phyloP scores from a whole-genome alignment of 129 eudicot genomes.

The Lactuca saligna region DNA sequence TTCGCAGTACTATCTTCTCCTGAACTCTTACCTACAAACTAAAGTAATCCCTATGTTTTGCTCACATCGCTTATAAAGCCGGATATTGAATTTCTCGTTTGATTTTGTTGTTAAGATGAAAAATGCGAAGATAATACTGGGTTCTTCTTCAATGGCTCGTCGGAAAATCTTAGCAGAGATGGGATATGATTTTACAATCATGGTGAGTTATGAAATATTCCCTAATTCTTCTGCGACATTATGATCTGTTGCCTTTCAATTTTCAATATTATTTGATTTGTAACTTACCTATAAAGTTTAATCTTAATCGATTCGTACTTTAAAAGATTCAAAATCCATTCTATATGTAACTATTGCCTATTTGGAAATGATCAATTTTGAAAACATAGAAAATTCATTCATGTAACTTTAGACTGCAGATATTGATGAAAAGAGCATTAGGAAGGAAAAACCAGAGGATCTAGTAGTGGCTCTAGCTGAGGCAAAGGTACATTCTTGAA shows the following conservation, averaged over 20 bases:
- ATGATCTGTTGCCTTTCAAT: neutral
- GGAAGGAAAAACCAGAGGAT: constrained; percentile 87
- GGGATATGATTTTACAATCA: constrained; percentile 79
- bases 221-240: neutral
- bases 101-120: constrained; percentile 26
- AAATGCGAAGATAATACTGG: constrained; percentile 67
- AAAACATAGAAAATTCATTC: neutral
- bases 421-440: constrained; percentile 86
- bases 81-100: neutral
- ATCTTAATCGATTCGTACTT: neutral
- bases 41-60: neutral
- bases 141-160: constrained; percentile 85
- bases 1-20: constrained; percentile 7
- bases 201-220: constrained; percentile 41
- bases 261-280: neutral
- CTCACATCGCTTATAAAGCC: neutral
- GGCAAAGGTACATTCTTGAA: constrained; percentile 66
- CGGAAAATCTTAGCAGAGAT: constrained; percentile 64
- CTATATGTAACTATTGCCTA: neutral
- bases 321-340: neutral
- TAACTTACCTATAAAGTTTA: neutral
- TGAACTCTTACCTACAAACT: neutral
- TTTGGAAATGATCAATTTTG: neutral
- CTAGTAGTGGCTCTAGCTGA: constrained; percentile 83
- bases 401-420: constrained; percentile 61